Evolutionary conservation across 2,329 filamentous ascomycete genomes (phyloP), one percentile per base, ranked within the genome.

Genomic region (Claviceps spartinae): DNA sequence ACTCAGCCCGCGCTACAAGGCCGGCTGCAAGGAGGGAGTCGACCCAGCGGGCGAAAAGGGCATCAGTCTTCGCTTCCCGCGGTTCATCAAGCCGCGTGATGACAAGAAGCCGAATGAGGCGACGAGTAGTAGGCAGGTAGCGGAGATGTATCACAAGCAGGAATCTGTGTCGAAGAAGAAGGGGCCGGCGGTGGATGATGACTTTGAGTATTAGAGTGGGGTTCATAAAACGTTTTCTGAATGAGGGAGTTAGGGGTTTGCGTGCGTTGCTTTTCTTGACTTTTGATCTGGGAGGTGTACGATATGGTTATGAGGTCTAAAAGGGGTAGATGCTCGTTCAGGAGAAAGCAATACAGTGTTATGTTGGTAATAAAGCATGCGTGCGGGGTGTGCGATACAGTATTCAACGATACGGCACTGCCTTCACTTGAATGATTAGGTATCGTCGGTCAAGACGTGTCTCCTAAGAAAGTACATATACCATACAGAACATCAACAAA

Each of bases 41-140:
- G 85, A 87, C 54, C 77, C 77, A 0, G 73, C 71, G 1, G 83
- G 83, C 36, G 84, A 83, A 48, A 83, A 82, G 66, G 93, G 93
- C 2, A 87, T 98, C 60, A 90, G 85, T 62, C 71, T 98, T 58
- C 76, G 93, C 6, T 98, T 98, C 68, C 93, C 93, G 9, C 74
- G 93, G 11, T 98, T 95, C 67, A 93, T 98, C 65, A 88, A 89
- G 65, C 72, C 88, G 42, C 78, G 93, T 54, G 91, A 97, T 54
- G 93, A 98, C 65, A 98, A 98, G 78, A 96, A 95, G 71, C 82
- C 88, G 0, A 90, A 95, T 56, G 78, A 91, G 70, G 93, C 93
- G 14, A 96, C 89, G 41, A 85, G 77, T 37, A 88, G 83, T 56
- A 76, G 83, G 49, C 87, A 93, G 69, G 86, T 98, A 48, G 90